These are phyloP conservation scores for Nitzschia palea DNA, from an alignment of 108 stramenopile species.

Conservation along the genomic window DNA sequence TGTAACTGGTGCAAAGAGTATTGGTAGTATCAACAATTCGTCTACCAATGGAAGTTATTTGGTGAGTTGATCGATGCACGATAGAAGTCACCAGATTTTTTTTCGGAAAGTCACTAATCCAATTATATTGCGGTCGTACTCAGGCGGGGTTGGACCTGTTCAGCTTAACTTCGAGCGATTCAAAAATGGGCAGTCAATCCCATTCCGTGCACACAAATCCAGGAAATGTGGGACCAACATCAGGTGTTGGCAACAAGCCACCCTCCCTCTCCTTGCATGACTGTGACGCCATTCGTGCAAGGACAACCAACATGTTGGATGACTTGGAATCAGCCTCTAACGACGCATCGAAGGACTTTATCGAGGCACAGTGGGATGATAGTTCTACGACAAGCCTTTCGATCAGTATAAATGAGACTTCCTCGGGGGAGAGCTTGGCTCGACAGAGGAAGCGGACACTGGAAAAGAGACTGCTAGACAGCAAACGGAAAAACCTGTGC, in stretches of 20 bases:
- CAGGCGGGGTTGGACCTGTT: conserved; percentile 18
- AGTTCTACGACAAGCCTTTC: background rate
- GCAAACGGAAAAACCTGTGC: background rate
- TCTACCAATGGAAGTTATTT: conserved; percentile 13
- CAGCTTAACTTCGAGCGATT: too few species aligned
- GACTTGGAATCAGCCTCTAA: background rate
- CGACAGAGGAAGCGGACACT: background rate
- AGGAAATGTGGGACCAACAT: too few species aligned
- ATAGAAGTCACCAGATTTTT: too few species aligned
- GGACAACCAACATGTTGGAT: conserved; percentile 6
- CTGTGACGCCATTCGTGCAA: background rate
- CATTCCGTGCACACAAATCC: too few species aligned
- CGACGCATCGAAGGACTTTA: background rate
- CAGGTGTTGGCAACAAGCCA: background rate
- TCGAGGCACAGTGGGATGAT: background rate
- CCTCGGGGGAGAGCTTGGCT: background rate
- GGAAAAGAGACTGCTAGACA: conserved; percentile 2
- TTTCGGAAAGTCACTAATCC: background rate
- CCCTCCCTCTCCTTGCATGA: background rate
- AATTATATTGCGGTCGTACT: background rate
- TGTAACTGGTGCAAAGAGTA: background rate
- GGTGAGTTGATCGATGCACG: background rate
- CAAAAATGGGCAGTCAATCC: too few species aligned
- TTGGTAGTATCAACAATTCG: background rate
- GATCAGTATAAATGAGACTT: background rate